These are phyloP conservation scores for Limnanthes douglasii DNA, from an alignment of 345 rosid genomes.

Conservation along the genomic window DNA sequence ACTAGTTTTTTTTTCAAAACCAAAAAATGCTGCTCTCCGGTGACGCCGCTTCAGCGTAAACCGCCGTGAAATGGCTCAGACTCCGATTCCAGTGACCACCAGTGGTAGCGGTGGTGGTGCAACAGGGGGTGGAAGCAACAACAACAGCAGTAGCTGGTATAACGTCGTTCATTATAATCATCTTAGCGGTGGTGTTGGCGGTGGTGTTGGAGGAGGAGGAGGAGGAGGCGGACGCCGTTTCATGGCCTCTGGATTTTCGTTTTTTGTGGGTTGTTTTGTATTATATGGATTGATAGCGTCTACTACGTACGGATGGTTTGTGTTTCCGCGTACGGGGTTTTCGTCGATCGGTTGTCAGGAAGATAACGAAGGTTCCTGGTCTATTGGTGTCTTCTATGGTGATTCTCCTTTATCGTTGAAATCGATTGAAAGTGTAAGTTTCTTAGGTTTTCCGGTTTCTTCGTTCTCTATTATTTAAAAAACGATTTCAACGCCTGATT, in stretches of 20 bases:
- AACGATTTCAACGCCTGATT: neutral
- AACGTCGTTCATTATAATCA: neutral
- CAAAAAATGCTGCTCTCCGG: too few relatives aligned
- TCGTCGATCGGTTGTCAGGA: conserved; percentile 54
- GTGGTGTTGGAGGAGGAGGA: conserved; percentile 8
- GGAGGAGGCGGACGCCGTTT: conserved; percentile 14
- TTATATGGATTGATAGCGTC: conserved; percentile 47
- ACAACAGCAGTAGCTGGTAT: too few relatives aligned
- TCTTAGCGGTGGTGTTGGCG: conserved; percentile 4
- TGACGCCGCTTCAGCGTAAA: too few relatives aligned
- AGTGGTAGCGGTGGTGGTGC: too few relatives aligned
- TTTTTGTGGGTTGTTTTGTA: conserved; percentile 37
- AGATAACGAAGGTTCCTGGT: conserved; percentile 92
- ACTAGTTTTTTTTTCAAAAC: too few relatives aligned
- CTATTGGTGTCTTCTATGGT: conserved; percentile 81
- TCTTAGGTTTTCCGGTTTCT: neutral
- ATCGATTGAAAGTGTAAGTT: conserved; percentile 74
- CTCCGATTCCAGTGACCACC: too few relatives aligned
- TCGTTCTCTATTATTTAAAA: neutral
- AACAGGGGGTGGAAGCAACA: too few relatives aligned
- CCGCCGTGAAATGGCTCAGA: too few relatives aligned
- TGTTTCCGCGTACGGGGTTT: conserved; percentile 19
- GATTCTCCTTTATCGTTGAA: conserved; percentile 78
- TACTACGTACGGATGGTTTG: conserved; percentile 41
- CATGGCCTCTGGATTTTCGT: conserved; percentile 29